Base-by-base conservation (phyloP, 108 stramenopile species). In the Poteriospumella lacustris region DNA sequence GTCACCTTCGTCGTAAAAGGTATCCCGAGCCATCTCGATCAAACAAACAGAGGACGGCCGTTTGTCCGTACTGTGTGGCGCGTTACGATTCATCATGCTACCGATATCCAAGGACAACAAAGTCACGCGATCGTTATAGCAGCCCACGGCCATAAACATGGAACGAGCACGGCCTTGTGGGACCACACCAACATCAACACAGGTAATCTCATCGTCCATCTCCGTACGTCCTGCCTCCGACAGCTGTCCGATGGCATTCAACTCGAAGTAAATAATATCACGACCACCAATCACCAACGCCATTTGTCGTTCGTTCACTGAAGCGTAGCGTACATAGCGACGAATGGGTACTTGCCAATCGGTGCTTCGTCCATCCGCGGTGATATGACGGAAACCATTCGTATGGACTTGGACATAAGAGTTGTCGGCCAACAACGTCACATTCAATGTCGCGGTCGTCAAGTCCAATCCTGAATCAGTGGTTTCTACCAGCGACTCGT, bases 401-500 rank as follows among this genome's bases (percentile, higher is more conserved):
- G 90, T 89, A 85, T 93, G 91, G 26, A 97, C 94, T 84, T 99
- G 97, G 40, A 94, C 86, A 26, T 91, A 82, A 19, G 91, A 90
- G 67, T 87, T 89, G 76, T 89, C 88, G 31, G 90, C 90, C 68
- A 96, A 82, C 5, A 93, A 87, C 36, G 89, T 85, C 68, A 94
- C 94, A 26, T 91, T 95, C 34, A 99, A 86, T 12, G 98, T 99
- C 5, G 92, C 90, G 3, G 89, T 86, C 44, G 90, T 89, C 0
- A 90, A 89, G 59, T 90, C 59, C 76, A 99, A 94, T 1, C 96
- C 95, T 15, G 75, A 58, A 62, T 88, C 83, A 24, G 91, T 91
- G 60, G 96, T 93, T 81, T 99, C 95, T 82, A 97, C 98, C 3
- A 99, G 95, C n/a, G n/a, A n/a, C 28, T 88, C 90, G 60, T 96